A percentile compares a stretch with the other conserved stretches of the same genome.
Conservation (phyloP, 176 grass and related monocot species). For the Hordeum vulgare region DNA sequence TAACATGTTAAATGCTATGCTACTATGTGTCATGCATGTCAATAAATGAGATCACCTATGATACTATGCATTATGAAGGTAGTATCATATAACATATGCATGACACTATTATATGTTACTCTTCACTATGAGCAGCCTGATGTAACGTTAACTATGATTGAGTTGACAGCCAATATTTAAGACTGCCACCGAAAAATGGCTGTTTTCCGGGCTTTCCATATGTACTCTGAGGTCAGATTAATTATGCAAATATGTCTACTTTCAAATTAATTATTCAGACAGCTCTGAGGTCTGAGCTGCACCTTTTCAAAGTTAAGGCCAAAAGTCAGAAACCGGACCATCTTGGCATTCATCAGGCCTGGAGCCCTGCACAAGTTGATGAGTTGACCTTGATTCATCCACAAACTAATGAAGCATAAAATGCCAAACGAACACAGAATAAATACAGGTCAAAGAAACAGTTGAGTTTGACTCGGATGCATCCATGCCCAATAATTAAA, state of each 20-base stretch:
- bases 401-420: background rate
- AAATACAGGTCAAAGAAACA: constrained; percentile 25
- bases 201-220: background rate
- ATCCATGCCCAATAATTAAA: background rate
- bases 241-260: background rate
- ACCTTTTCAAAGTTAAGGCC: constrained; percentile 4
- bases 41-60: no score
- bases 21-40: no score
- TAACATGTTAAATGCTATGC: no score
- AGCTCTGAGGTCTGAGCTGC: background rate
- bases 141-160: background rate
- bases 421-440: background rate
- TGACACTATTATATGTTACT: no score
- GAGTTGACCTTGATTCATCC: constrained; percentile 12
- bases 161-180: background rate
- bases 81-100: no score
- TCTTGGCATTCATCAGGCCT: background rate
- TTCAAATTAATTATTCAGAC: background rate
- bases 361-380: constrained; percentile 6
- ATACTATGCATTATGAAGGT: no score
- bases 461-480: constrained; percentile 16
- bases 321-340: background rate
- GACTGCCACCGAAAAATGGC: background rate
- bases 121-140: no score
- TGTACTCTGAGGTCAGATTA: no score